Evolutionary conservation across 2,329 filamentous ascomycete genomes (phyloP), one percentile per base, ranked within the genome.

Genomic region (Paecilomyces formosus): DNA sequence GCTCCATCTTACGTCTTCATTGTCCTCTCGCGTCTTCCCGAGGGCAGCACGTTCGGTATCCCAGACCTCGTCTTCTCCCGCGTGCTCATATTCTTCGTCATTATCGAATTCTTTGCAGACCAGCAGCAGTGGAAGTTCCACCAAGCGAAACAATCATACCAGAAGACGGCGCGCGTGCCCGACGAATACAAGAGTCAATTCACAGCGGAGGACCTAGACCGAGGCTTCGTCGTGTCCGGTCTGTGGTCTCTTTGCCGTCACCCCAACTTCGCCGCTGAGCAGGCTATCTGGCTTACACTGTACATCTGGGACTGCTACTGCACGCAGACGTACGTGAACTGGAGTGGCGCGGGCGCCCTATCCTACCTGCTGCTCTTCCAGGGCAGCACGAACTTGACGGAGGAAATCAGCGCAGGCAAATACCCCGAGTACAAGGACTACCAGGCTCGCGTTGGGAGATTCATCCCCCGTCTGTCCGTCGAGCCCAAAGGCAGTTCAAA

Each of bases 81-180:
- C 58, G 66, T 76, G 51, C 75, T 87, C 52, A 76, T 87, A 62
- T 77, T 75, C 58, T 76, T 87, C 35, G 76, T 89, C 21, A 72
- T 86, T n/a, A 68, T 88, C 56, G 84, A 96, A 68, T 90, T 83
- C 74, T 83, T 96, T 68, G 90, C 91, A 68, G 94, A 99, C 72
- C 87, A 92, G 62, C 91, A 97, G 72, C 92, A 97, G 75, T 99
- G 92, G 92, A 81, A 85, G 62, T 99, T 86, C 77, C 92, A 99
- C 72, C 76, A 77, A 15, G 92, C 92, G 54, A 97, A 97, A 77
- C 78, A 83, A 53, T 73, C 84, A 51, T 97, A 96, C 74, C 83
- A 85, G 61, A 80, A 85, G 61, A 88, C 86, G 1, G 90, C 85
- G 54, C 88, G 89, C 70, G 81, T 93, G 3, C 85, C 90, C 0